Conservation (phyloP, 2,329 filamentous ascomycete genomes). For the Apiospora arundinis region DNA sequence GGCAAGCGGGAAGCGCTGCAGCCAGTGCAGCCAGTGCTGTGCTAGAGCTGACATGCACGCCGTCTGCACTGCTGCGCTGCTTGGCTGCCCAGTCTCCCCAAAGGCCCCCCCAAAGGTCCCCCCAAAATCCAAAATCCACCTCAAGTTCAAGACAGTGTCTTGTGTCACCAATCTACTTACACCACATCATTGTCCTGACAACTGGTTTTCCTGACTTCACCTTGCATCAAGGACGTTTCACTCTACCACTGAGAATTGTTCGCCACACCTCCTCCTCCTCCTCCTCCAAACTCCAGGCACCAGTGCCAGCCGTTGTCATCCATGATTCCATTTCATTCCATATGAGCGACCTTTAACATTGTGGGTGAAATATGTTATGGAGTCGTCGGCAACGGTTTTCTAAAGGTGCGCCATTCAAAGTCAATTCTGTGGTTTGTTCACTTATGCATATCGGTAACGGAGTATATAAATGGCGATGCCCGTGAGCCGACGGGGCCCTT, state of each 20-base stretch:
- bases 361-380: neutral
- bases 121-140: neutral
- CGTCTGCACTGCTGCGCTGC: neutral
- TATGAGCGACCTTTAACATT: neutral
- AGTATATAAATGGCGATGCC: too few species aligned
- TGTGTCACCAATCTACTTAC: neutral
- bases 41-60: neutral
- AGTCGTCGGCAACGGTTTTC: neutral
- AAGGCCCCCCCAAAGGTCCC: too few species aligned
- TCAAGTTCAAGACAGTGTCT: neutral
- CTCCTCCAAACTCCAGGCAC: neutral
- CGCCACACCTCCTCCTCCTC: neutral
- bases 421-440: neutral
- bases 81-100: neutral
- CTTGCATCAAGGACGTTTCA: neutral
- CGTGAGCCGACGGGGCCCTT: neutral
- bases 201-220: neutral
- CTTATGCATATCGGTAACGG: too few species aligned
- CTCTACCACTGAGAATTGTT: neutral
- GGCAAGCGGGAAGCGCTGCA: neutral
- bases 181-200: conserved; percentile 6
- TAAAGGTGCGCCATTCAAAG: conserved; percentile 1
- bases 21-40: too few species aligned
- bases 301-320: neutral
- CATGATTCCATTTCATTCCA: neutral